These are phyloP conservation scores for Leccinum fallax DNA, from an alignment of 1,284 basidiomycete species.

Conservation along the genomic window DNA sequence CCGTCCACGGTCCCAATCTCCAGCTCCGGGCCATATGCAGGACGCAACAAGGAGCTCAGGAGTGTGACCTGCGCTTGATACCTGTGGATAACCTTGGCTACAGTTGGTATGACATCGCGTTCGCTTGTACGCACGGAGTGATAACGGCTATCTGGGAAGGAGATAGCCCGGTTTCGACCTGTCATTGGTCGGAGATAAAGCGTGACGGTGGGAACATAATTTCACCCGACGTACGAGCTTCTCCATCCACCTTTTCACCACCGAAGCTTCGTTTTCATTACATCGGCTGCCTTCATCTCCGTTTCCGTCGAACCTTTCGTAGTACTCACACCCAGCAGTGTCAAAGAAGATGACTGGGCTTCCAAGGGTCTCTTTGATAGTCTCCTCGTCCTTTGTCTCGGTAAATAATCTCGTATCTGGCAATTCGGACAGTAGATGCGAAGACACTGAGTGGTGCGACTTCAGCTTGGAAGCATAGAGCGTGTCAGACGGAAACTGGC, in stretches of 20 bases:
- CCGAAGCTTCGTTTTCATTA: slow-evolving; percentile 91
- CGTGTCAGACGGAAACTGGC: slow-evolving; percentile 82
- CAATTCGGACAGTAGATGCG: slow-evolving; percentile 74
- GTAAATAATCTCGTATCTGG: slow-evolving; percentile 47
- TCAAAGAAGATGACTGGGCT: slow-evolving; percentile 92
- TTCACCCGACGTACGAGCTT: slow-evolving; percentile 59
- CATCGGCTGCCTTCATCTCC: slow-evolving; percentile 84
- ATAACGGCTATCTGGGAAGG: slow-evolving; percentile 86
- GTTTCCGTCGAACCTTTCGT: slow-evolving; percentile 70
- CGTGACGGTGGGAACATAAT: neutral
- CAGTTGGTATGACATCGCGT: neutral
- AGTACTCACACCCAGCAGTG: slow-evolving; percentile 91
- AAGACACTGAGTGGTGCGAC: slow-evolving; percentile 72
- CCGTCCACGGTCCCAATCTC: slow-evolving; percentile 93
- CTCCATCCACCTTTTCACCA: slow-evolving; percentile 83
- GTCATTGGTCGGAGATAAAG: slow-evolving; percentile 3
- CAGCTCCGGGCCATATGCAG: slow-evolving; percentile 65
- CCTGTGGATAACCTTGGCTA: slow-evolving; percentile 34
- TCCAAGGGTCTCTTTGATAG: slow-evolving; percentile 61
- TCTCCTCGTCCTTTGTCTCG: slow-evolving; percentile 58
- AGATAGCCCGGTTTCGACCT: slow-evolving; percentile 73
- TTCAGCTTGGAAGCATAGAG: slow-evolving; percentile 79
- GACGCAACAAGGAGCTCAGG: slow-evolving; percentile 72
- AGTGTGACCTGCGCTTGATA: slow-evolving; percentile 93
- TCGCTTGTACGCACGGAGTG: slow-evolving; percentile 62